Conservation (phyloP, 164 flowering plant genomes). For the Aristolochia californica region DNA sequence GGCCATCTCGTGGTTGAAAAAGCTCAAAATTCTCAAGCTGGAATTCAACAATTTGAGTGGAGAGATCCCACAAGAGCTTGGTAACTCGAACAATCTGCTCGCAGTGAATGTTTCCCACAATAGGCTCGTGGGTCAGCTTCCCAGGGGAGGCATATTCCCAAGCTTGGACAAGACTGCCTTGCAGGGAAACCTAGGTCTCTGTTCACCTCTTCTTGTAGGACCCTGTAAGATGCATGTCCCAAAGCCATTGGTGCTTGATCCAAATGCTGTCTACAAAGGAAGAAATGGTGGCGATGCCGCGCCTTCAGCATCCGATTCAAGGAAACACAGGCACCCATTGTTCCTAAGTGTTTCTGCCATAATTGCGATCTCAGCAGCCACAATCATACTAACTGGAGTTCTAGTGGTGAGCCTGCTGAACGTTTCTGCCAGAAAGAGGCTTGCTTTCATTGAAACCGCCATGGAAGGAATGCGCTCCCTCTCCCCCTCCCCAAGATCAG, state of each 20-base stretch:
- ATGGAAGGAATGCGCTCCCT: conserved; percentile 76
- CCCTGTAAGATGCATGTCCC: conserved; percentile 78
- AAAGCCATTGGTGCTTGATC: conserved; percentile 84
- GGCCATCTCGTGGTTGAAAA: conserved; percentile 45
- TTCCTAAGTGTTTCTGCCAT: conserved; percentile 81
- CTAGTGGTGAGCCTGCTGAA: conserved; percentile 57
- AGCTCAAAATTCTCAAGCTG: conserved; percentile 66
- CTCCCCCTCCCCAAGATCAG: conserved; percentile 57
- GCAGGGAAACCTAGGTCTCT: conserved; percentile 81
- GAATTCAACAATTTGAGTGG: conserved; percentile 67
- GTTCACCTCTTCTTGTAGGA: conserved; percentile 76
- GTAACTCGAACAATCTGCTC: conserved; percentile 52
- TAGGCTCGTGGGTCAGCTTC: conserved; percentile 71
- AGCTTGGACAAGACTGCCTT: conserved; percentile 60
- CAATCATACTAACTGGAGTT: conserved; percentile 53
- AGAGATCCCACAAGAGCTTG: conserved; percentile 75
- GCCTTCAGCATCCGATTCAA: conserved; percentile 7
- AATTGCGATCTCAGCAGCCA: conserved; percentile 68
- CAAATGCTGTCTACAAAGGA: conserved; percentile 35
- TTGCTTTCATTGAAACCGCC: conserved; percentile 49
- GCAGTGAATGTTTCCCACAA: conserved; percentile 77
- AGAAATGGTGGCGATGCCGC: conserved; percentile 15
- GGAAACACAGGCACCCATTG: conserved; percentile 22
- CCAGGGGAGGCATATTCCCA: conserved; percentile 50
- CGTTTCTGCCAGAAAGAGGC: conserved; percentile 51